Percentiles rank a stretch among this genome's conserved stretches.
phyloP scores from a whole-genome alignment of 805 yeast genomes.

The Wickerhamomyces sydowiorum region DNA sequence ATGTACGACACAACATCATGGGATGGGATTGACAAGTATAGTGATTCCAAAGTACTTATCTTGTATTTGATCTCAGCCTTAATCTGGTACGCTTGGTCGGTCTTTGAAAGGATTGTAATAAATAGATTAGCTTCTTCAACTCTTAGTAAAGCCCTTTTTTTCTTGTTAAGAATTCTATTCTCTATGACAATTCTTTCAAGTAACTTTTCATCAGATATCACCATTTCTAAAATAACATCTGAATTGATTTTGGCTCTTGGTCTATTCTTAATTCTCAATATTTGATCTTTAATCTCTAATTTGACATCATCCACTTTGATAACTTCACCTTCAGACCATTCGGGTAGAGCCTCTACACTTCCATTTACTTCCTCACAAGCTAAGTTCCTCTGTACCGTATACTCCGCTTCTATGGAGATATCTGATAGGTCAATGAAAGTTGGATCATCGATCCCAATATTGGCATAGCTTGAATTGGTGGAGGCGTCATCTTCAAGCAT shows the following conservation, averaged over 20 bases:
- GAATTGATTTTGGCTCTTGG: neutral
- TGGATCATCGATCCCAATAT: neutral
- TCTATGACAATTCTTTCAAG: neutral
- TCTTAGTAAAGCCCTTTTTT: neutral
- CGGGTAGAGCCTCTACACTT: too few relatives aligned
- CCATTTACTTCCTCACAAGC: too few relatives aligned
- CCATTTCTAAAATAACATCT: neutral
- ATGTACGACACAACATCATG: conserved; percentile 2
- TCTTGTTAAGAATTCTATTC: neutral
- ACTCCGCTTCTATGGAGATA: neutral
- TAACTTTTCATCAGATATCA: neutral
- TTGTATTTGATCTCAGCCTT: conserved; percentile 4
- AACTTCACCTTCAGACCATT: neutral
- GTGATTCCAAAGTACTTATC: conserved; percentile 5
- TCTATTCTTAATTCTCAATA: neutral
- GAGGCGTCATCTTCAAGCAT: neutral
- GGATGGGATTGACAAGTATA: conserved; percentile 3
- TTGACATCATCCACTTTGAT: neutral
- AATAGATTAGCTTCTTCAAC: neutral
- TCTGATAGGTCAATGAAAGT: neutral
- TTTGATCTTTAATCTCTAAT: neutral
- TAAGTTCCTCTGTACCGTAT: neutral
- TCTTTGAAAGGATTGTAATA: neutral
- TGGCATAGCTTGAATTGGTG: neutral
- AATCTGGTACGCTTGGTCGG: neutral